A percentile compares a stretch with the other conserved stretches of the same genome.
Conservation (phyloP, 768 basidiomycete species). For the Phylloporus arenicola region DNA sequence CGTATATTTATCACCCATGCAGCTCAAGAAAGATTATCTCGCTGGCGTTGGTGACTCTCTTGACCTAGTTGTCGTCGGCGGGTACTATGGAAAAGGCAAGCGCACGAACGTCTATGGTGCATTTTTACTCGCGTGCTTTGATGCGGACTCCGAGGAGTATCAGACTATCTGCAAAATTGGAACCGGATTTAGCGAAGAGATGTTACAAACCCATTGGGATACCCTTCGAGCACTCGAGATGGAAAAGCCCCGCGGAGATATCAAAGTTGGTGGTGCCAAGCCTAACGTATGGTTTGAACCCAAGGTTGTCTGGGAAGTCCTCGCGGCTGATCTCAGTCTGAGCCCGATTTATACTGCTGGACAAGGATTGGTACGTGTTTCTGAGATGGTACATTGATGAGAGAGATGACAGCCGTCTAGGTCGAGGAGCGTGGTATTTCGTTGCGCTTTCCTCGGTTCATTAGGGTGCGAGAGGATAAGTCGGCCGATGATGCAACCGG, state of each 20-base stretch:
- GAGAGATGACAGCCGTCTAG: slow-evolving; percentile 33
- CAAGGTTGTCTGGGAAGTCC: slow-evolving; percentile 95
- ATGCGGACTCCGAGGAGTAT: slow-evolving; percentile 87
- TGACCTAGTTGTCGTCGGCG: slow-evolving; percentile 96
- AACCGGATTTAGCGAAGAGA: slow-evolving; percentile 95
- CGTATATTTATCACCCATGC: slow-evolving; percentile 3
- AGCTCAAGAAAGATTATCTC: slow-evolving; percentile 99
- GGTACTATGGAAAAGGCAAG: slow-evolving; percentile 96
- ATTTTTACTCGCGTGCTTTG: slow-evolving; percentile 95
- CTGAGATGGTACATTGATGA: neutral
- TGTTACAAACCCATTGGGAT: slow-evolving; percentile 74
- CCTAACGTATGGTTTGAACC: slow-evolving; percentile 99
- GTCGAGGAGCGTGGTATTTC: slow-evolving; percentile 90
- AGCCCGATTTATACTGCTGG: slow-evolving; percentile 97
- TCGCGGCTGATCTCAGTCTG: slow-evolving; percentile 93
- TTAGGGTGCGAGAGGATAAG: slow-evolving; percentile 92
- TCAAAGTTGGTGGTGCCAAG: slow-evolving; percentile 88
- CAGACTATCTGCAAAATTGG: slow-evolving; percentile 99
- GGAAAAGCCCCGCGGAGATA: slow-evolving; percentile 66
- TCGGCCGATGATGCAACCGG: slow-evolving; percentile 86
- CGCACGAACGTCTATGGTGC: slow-evolving; percentile 97
- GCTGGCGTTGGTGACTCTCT: slow-evolving; percentile 95
- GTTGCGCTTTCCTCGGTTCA: slow-evolving; percentile 91
- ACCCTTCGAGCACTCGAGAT: slow-evolving; percentile 73
- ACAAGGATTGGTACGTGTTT: slow-evolving; percentile 68